phyloP scores from a whole-genome alignment of 805 yeast genomes.

The Saturnispora quitensis region DNA sequence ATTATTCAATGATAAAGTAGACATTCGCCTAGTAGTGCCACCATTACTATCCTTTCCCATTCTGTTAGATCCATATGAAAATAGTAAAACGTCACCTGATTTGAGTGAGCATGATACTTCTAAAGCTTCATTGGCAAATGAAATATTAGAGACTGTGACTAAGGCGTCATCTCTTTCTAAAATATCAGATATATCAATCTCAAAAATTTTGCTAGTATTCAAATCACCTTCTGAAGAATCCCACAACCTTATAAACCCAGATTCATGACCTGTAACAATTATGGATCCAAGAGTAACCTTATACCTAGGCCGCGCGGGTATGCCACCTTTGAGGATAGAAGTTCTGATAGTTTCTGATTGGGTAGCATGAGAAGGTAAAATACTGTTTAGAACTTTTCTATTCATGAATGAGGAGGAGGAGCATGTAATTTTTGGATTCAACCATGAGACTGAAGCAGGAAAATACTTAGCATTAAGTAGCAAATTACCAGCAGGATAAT shows the following conservation, averaged over 20 bases:
- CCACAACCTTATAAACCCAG: constrained; percentile 76
- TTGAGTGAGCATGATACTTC: constrained; percentile 64
- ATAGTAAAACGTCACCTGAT: constrained; percentile 67
- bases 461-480: constrained; percentile 49
- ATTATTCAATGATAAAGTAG: constrained; percentile 5
- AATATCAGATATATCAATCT: constrained; percentile 45
- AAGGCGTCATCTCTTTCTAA: constrained; percentile 35
- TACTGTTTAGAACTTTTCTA: constrained; percentile 22
- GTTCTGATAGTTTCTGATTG: not conserved
- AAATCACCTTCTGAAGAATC: constrained; percentile 75
- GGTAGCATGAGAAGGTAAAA: constrained; percentile 9
- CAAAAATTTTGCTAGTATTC: constrained; percentile 49
- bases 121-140: constrained; percentile 69
- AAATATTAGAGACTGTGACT: constrained; percentile 44
- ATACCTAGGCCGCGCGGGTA: constrained; percentile 44
- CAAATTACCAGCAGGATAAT: constrained; percentile 46
- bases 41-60: not conserved
- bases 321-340: constrained; percentile 68
- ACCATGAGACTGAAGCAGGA: constrained; percentile 75
- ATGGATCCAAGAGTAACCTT: constrained; percentile 47
- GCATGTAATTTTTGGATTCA: constrained; percentile 61
- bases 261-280: constrained; percentile 77
- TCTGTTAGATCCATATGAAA: constrained; percentile 25
- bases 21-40: not conserved
- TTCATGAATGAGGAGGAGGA: constrained; percentile 39